A percentile compares a stretch with the other conserved stretches of the same genome.
phyloP scores from a whole-genome alignment of 2,329 filamentous ascomycete species.

The Dichotomopilus funicola region DNA sequence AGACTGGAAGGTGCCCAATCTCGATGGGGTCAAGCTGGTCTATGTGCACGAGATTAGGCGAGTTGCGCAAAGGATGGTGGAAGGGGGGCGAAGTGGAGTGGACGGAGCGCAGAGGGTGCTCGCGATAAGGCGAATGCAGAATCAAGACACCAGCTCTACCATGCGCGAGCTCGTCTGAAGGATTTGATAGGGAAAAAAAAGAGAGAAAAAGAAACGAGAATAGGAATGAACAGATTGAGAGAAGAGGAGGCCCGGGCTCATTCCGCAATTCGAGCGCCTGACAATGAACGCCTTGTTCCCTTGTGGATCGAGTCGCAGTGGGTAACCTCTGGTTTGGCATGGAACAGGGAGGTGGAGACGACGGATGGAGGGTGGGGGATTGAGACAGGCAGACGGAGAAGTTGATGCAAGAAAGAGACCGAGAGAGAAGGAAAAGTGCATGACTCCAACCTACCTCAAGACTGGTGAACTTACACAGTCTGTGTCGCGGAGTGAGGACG shows the following conservation, averaged over 20 bases:
- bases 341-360: conserved; percentile 9
- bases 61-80: conserved; percentile 12
- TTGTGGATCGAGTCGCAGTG: conserved; percentile 9
- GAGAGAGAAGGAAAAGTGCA: too few species aligned
- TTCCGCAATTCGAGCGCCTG: conserved; percentile 10
- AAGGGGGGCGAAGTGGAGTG: conserved; percentile 1
- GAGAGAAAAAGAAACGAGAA: not conserved
- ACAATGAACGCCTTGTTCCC: conserved; percentile 7
- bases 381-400: too few species aligned
- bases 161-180: conserved; percentile 6
- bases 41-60: conserved; percentile 19
- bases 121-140: conserved; percentile 5
- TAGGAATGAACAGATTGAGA: too few species aligned
- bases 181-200: conserved; percentile 6
- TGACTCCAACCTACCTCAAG: too few species aligned
- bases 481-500: too few species aligned
- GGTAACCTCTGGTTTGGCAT: conserved; percentile 7
- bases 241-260: conserved; percentile 6
- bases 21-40: conserved; percentile 9
- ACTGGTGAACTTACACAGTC: too few species aligned
- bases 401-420: too few species aligned
- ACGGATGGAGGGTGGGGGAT: conserved; percentile 1
- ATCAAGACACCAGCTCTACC: not conserved
- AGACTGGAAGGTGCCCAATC: conserved; percentile 1
- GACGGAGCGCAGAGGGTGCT: conserved; percentile 6